Conservation (phyloP, 2,329 filamentous ascomycete species). For the Fusarium ramigenum region DNA sequence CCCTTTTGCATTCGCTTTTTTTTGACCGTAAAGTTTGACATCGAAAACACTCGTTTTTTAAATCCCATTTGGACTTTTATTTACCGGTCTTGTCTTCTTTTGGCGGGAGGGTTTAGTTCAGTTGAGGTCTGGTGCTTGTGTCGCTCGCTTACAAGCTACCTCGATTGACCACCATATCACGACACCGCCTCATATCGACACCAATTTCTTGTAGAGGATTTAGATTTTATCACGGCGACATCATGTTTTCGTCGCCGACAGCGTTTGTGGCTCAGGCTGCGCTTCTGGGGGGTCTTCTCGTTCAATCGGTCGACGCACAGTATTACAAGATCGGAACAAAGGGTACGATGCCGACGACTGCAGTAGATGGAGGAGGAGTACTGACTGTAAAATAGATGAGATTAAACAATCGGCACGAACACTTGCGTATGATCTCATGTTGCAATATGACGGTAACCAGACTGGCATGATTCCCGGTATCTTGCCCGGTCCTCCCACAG, state of each 20-base stretch:
- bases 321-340: slow-evolving; percentile 45
- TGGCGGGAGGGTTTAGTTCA: background rate
- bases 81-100: background rate
- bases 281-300: slow-evolving; percentile 27
- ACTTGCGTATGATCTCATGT: slow-evolving; percentile 61
- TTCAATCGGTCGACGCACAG: slow-evolving; percentile 37
- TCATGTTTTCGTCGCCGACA: slow-evolving; percentile 6
- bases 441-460: slow-evolving; percentile 61
- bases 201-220: background rate
- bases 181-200: background rate
- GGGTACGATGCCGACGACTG: slow-evolving; percentile 32
- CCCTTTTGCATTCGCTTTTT: slow-evolving; percentile 8
- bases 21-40: background rate
- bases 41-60: slow-evolving; percentile 15
- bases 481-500: slow-evolving; percentile 62
- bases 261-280: slow-evolving; percentile 18
- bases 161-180: background rate
- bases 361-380: rapidly evolving
- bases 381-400: slow-evolving; percentile 47
- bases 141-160: slow-evolving; percentile 29
- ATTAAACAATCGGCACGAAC: slow-evolving; percentile 57
- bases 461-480: slow-evolving; percentile 65
- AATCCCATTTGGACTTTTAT: background rate
- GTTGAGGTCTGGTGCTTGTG: slow-evolving; percentile 6
- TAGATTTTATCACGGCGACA: background rate